phyloP scores from a whole-genome alignment of 2,329 filamentous ascomycete species.

The Neonectria hederae region DNA sequence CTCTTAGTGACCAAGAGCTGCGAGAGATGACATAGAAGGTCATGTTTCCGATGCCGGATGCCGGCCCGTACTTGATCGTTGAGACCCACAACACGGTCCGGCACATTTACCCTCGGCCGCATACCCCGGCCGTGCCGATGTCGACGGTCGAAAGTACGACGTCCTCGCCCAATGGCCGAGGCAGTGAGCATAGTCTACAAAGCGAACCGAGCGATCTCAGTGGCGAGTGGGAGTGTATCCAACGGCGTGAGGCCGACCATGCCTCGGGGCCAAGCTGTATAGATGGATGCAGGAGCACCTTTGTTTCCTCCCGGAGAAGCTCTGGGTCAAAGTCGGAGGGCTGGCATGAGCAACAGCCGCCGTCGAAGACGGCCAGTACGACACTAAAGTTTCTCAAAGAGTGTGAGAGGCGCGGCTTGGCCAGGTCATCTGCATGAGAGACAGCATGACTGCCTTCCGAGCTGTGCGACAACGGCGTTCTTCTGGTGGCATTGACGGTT shows the following conservation, averaged over 20 bases:
- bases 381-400: background rate
- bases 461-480: background rate
- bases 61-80: conserved; percentile 46
- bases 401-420: conserved; percentile 5
- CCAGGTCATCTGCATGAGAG: conserved; percentile 8
- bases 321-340: background rate
- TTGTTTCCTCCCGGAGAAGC: background rate
- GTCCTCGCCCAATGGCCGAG: background rate
- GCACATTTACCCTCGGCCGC: conserved; percentile 20
- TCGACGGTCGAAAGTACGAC: background rate
- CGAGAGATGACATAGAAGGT: conserved; percentile 58
- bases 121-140: background rate
- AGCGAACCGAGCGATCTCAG: conserved; percentile 25
- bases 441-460: background rate
- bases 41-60: conserved; percentile 47
- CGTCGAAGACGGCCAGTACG: background rate
- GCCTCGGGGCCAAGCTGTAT: background rate
- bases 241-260: conserved; percentile 10
- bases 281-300: background rate
- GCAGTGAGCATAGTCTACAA: conserved; percentile 11
- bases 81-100: conserved; percentile 44
- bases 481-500: background rate
- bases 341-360: conserved; percentile 3
- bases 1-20: conserved; percentile 54
- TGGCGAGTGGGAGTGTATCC: conserved; percentile 34